phyloP scores from a whole-genome alignment of 208 protist genomes.

The Crithidia bombi region DNA sequence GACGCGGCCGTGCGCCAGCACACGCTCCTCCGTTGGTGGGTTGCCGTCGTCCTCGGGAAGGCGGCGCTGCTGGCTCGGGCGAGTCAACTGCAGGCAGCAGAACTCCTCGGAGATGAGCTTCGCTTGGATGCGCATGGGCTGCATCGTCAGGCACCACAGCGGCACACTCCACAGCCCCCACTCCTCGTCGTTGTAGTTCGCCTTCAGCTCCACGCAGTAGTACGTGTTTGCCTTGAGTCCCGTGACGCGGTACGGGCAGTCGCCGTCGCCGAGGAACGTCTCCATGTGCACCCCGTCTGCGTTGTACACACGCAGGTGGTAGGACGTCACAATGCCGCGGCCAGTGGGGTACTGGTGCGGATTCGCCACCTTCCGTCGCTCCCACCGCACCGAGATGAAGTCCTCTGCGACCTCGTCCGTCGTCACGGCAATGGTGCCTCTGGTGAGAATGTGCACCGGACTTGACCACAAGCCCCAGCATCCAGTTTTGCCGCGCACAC shows the following conservation, averaged over 20 bases:
- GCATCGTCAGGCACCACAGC: constrained; percentile 92
- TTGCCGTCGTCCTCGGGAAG: constrained; percentile 92
- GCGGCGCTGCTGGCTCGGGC: constrained; percentile 73
- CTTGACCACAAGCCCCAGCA: constrained; percentile 89
- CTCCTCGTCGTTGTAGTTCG: constrained; percentile 94
- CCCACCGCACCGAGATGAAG: constrained; percentile 87
- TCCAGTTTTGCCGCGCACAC: constrained; percentile 81
- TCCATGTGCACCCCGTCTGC: constrained; percentile 69
- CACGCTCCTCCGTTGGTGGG: constrained; percentile 46
- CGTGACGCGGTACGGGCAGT: constrained; percentile 88
- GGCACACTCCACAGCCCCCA: constrained; percentile 92
- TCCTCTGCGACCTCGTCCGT: constrained; percentile 92
- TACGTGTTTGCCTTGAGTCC: constrained; percentile 87
- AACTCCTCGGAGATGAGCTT: constrained; percentile 92
- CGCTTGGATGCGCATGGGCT: constrained; percentile 81
- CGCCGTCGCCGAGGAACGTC: constrained; percentile 85
- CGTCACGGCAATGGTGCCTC: constrained; percentile 81
- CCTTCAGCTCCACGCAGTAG: constrained; percentile 93
- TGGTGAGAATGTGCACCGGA: constrained; percentile 85
- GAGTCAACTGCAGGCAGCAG: constrained; percentile 73
- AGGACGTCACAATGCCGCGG: constrained; percentile 82
- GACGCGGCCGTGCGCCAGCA: constrained; percentile 55
- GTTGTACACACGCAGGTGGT: constrained; percentile 92
- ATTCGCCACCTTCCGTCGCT: constrained; percentile 80
- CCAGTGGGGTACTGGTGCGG: constrained; percentile 86